phyloP scores from a whole-genome alignment of 805 yeast genomes.

The Starmerella powellii region DNA sequence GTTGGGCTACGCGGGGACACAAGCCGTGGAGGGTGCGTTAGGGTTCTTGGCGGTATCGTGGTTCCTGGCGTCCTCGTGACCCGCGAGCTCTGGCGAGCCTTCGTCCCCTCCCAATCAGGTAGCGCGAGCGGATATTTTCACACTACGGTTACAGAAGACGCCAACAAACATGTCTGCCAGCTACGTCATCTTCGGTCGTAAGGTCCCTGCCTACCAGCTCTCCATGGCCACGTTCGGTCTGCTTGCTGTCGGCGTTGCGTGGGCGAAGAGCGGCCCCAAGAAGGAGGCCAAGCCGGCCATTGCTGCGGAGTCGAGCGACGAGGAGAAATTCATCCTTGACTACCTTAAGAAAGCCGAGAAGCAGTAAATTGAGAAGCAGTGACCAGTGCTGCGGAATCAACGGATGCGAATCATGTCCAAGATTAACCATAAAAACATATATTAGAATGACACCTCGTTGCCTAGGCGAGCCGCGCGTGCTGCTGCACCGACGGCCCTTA shows the following conservation, averaged over 20 bases:
- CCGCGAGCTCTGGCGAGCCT: too few relatives aligned
- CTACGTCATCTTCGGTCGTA: slow-evolving; percentile 72
- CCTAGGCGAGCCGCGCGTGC: not conserved
- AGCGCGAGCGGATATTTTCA: too few relatives aligned
- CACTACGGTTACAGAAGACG: too few relatives aligned
- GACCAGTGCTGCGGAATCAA: too few relatives aligned
- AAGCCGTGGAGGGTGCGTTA: too few relatives aligned
- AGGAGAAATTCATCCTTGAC: slow-evolving; percentile 68
- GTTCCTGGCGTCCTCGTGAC: too few relatives aligned
- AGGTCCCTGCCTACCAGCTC: slow-evolving; percentile 75
- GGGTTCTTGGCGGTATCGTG: too few relatives aligned
- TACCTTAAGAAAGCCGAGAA: slow-evolving; percentile 44
- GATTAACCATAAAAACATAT: too few relatives aligned
- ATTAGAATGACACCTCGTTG: not conserved
- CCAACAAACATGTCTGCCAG: slow-evolving; percentile 11
- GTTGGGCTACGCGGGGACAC: too few relatives aligned
- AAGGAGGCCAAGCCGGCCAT: slow-evolving; percentile 49
- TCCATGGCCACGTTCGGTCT: slow-evolving; percentile 71
- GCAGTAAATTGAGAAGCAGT: slow-evolving; percentile 6
- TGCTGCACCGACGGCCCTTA: slow-evolving; percentile 18
- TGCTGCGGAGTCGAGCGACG: slow-evolving; percentile 72
- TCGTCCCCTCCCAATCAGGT: too few relatives aligned
- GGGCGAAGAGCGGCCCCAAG: slow-evolving; percentile 56
- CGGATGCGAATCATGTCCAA: too few relatives aligned
- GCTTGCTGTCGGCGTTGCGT: slow-evolving; percentile 49